Base-by-base conservation (phyloP, 371 early-diverging fungal species). In the Cokeromyces recurvatus region DNA sequence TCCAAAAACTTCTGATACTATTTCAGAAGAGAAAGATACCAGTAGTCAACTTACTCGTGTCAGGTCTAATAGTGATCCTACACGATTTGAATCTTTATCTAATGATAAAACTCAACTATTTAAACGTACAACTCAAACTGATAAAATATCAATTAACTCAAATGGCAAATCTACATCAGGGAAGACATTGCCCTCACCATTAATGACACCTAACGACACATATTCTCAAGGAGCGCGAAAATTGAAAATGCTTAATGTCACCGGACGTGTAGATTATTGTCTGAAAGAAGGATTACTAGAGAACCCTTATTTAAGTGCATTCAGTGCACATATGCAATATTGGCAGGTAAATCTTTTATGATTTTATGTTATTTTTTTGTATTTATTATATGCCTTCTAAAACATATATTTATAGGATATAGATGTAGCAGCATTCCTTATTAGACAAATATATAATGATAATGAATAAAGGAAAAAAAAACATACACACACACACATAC, bases 271-370 rank as follows among this genome's bases (percentile, higher is more conserved):
- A 2, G 92, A 91, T 55, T 90, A 76, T 63, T 83, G 78, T 43
- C 56, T 91, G 25, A 90, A 89, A 62, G 87, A 89, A 51, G 87
- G 87, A 14, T 58, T 88, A 24, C 64, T 90, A 32, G 90, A 90
- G 54, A 86, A 86, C 46, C 81, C 88, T 7, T 91, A 91, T 48
- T 49, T 90, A 40, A 80, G 77, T 24, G 85, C 89, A 25, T 68
- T 91, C 32, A 81, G 75, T 35, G 85, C 79, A 5, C 90, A 90
- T 63, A 78, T 87, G 71, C 79, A 77, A 20, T 91, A 91, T 55
- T 91, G 92, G 86, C 63, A 78, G 55, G 63, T 58, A 51, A 36
- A 17, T 3, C 7, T 8, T 23, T 21, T 19, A 21, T 12, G 35
- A 19, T 23, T 11, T 4, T 27, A 27, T n/a, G n/a, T n/a, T n/a